Evolutionary conservation across 1,139 yeast genomes (phyloP), one percentile per base, ranked within the genome.

Genomic region (Pichia sp.): DNA sequence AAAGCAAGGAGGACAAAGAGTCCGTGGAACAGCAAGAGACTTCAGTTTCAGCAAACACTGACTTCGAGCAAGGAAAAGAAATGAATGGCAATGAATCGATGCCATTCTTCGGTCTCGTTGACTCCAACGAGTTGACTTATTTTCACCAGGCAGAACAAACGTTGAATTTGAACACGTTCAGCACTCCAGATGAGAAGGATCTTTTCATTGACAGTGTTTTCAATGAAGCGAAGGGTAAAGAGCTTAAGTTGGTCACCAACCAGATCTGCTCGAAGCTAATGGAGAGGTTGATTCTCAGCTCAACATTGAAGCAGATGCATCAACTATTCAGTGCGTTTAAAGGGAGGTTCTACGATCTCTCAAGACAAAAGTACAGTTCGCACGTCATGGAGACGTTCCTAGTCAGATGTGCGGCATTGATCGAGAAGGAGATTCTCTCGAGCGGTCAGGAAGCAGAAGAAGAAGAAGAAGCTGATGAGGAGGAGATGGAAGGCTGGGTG

Each of bases 81-180:
- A 1, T 26, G 40, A 38, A 38, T 38, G 46, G 44, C 5, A 49
- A 60, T n/a, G 55, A 59, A 52, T 53, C 46, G 26, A 73, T 78
- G 44, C 75, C 85, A 44, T 93, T 92, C 67, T 92, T 85, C 70
- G 98, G 98, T 26, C 77, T 92, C 43, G 87, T 93, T 13, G 96
- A 90, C 68, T 72, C 90, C 8, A 79, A 81, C 49, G 97, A 93
- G 70, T 72, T 89, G 49, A 97, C 90, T 61, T 93, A 93, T 70
- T 93, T 92, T 74, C 89, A 89, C 65, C 90, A 85, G 66, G 96
- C 97, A 0, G 98, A 92, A 70, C 81, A 92, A 8, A 87, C 95
- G 0, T 75, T 93, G 52, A 84, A 90, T 51, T 80, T 90, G 47
- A 84, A 90, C 69, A 86, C 95, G 0, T 90, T 93, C 67, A 90